These are phyloP conservation scores for Monocercomonoides exilis DNA, from an alignment of 78 protist genomes.

Conservation along the genomic window DNA sequence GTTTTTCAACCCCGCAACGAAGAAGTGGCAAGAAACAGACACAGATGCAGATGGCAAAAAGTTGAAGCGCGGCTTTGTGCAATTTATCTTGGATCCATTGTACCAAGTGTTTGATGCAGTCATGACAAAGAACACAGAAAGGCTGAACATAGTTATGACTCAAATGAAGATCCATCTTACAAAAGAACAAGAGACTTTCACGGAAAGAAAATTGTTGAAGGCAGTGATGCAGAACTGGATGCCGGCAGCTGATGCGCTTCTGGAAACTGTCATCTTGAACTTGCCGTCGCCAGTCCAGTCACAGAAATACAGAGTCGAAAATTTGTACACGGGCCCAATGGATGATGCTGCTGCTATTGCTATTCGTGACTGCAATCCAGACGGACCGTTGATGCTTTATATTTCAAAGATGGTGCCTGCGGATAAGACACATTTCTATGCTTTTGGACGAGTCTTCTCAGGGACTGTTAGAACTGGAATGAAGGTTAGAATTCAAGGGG, in stretches of 20 bases:
- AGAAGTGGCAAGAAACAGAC: slow-evolving; percentile 68
- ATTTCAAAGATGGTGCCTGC: slow-evolving; percentile 47
- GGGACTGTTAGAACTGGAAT: no score
- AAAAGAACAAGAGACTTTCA: slow-evolving; percentile 73
- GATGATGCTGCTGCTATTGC: no score
- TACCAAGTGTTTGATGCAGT: slow-evolving; percentile 67
- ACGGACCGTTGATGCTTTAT: no score
- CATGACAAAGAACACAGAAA: slow-evolving; percentile 74
- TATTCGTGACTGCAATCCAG: no score
- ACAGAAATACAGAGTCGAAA: no score
- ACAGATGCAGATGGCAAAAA: slow-evolving; percentile 38
- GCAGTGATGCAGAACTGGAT: slow-evolving; percentile 32
- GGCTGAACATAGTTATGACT: slow-evolving; percentile 55
- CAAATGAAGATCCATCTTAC: slow-evolving; percentile 65
- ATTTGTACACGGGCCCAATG: no score
- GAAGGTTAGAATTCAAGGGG: slow-evolving; percentile 16
- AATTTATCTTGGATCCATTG: slow-evolving; percentile 92
- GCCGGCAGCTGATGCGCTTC: slow-evolving; percentile 50
- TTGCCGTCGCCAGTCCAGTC: no score
- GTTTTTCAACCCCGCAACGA: slow-evolving; percentile 71
- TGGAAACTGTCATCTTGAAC: no score
- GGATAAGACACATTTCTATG: slow-evolving; percentile 1
- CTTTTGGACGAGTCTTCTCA: slow-evolving; percentile 59
- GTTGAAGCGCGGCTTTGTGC: slow-evolving; percentile 81
- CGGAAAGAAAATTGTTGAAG: no score